Evolutionary conservation across 2,329 filamentous ascomycete species (phyloP).

Genomic region (Catunica adiposa): DNA sequence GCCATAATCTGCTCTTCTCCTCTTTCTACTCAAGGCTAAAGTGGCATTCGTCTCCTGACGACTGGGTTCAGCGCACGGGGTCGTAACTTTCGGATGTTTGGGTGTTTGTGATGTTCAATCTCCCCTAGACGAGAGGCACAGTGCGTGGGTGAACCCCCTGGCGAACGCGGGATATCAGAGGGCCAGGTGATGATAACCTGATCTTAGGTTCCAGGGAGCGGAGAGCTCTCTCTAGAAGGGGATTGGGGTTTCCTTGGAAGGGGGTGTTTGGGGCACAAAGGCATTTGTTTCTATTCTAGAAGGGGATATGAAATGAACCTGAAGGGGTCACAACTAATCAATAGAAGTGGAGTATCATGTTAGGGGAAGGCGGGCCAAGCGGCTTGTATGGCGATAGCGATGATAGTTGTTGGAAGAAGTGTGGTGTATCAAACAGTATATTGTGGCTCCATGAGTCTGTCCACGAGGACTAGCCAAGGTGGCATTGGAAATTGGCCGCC

Average conservation of each 20-base stretch:
- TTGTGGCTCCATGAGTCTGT: neutral
- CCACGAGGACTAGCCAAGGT: neutral
- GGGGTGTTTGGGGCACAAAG: neutral
- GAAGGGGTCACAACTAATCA: no score
- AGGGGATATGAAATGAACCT: neutral
- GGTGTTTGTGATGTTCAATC: neutral
- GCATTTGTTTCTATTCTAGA: neutral
- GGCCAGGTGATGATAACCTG: neutral
- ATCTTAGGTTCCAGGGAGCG: no score
- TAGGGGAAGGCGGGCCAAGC: no score
- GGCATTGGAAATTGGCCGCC: neutral
- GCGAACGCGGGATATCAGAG: neutral
- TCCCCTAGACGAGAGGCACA: neutral
- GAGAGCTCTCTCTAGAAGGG: no score
- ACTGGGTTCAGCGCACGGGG: neutral
- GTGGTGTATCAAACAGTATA: neutral
- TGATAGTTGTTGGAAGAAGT: no score
- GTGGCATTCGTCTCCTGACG: neutral
- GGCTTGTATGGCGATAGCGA: no score
- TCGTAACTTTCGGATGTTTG: neutral
- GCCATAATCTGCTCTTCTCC: neutral
- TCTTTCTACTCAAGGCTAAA: neutral
- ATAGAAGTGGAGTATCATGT: no score
- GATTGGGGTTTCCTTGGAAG: no score
- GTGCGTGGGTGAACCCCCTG: neutral